Evolutionary conservation across 768 basidiomycete species (phyloP).

Genomic region (Neoboletus subvelutipes): DNA sequence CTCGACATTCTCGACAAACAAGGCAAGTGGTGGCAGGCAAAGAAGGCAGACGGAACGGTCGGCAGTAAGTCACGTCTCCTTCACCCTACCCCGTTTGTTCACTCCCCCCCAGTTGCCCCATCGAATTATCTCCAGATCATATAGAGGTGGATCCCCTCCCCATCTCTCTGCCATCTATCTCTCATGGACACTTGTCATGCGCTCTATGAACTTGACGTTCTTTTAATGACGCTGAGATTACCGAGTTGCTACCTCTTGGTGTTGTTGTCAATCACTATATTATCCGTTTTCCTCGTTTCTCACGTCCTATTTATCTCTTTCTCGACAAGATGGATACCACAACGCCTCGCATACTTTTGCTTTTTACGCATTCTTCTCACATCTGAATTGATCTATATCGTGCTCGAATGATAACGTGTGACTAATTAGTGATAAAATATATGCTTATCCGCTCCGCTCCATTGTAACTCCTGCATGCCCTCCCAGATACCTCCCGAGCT

Average conservation of each 20-base stretch:
- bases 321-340: conserved; percentile 34
- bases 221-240: conserved; percentile 29
- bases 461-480: neutral
- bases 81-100: conserved; percentile 2
- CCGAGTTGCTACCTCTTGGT: conserved; percentile 16
- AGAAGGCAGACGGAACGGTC: conserved; percentile 67
- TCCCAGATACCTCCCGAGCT: conserved; percentile 48
- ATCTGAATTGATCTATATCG: conserved; percentile 1
- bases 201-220: conserved; percentile 34
- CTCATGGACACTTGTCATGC: conserved; percentile 28
- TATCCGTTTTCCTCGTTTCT: conserved; percentile 23
- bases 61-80: conserved; percentile 62
- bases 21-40: conserved; percentile 93
- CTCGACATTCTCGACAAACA: conserved; percentile 92
- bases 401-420: conserved; percentile 8
- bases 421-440: neutral
- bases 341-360: conserved; percentile 19
- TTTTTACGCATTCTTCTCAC: conserved; percentile 7
- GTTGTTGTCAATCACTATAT: conserved; percentile 33
- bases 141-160: conserved; percentile 37
- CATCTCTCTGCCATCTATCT: conserved; percentile 9
- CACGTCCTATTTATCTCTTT: conserved; percentile 29
- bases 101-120: conserved; percentile 60
- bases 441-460: neutral
- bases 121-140: conserved; percentile 85